Conservation (phyloP, 805 yeast species). For the Lachancea lanzarotensis region DNA sequence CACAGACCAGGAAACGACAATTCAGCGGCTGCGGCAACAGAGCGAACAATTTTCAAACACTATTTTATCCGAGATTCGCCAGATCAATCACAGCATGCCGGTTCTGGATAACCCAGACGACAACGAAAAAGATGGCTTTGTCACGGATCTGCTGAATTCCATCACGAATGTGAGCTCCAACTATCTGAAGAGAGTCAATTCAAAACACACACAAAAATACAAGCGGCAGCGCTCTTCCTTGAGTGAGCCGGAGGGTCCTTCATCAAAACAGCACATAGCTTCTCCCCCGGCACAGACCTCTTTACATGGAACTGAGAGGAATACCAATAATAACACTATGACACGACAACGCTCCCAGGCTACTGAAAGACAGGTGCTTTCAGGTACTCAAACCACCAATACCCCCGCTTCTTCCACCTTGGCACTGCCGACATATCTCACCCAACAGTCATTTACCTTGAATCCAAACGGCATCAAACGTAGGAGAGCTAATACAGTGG, state of each 20-base stretch:
- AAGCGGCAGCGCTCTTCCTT: constrained; percentile 7
- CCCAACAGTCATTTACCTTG: constrained; percentile 18
- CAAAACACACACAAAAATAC: constrained; percentile 5
- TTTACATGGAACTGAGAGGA: neutral
- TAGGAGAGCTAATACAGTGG: constrained; percentile 13
- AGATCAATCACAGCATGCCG: constrained; percentile 1
- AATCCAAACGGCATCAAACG: constrained; percentile 31
- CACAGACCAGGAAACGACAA: constrained; percentile 18
- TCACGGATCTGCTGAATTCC: constrained; percentile 25
- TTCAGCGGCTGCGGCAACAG: constrained; percentile 11
- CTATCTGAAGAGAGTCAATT: constrained; percentile 19
- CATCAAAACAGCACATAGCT: neutral
- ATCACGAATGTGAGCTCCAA: constrained; percentile 26
- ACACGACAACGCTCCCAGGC: neutral
- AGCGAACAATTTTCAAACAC: constrained; percentile 1
- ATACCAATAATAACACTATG: neutral
- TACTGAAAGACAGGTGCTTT: neutral
- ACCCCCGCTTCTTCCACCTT: neutral
- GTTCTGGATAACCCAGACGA: constrained; percentile 4
- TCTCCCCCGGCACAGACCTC: neutral
- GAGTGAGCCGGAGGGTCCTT: constrained; percentile 2
- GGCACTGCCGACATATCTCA: constrained; percentile 3
- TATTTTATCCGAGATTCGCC: constrained; percentile 5
- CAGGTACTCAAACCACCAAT: neutral
- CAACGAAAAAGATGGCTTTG: constrained; percentile 16